These are phyloP conservation scores for Aspergillus sp. DNA, from an alignment of 2,329 filamentous ascomycete species.

Conservation along the genomic window DNA sequence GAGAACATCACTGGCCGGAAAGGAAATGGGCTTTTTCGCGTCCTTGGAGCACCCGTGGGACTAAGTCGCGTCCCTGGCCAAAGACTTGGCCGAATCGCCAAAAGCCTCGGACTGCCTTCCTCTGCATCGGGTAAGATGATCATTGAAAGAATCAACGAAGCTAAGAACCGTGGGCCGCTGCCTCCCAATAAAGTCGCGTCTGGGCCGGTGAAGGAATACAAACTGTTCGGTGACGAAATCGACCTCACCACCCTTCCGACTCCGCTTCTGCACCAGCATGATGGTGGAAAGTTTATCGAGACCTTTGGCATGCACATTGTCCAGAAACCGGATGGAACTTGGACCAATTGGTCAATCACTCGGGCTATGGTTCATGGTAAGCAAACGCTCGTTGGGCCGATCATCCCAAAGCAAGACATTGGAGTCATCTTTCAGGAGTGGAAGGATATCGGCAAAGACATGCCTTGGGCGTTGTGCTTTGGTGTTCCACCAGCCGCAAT, in stretches of 20 bases:
- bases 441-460: slow-evolving; percentile 11
- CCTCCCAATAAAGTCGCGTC: slow-evolving; percentile 5
- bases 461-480: slow-evolving; percentile 13
- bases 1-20: slow-evolving; percentile 7
- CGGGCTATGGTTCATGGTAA: slow-evolving; percentile 11
- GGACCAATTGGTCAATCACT: slow-evolving; percentile 14
- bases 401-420: slow-evolving; percentile 12
- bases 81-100: slow-evolving; percentile 9
- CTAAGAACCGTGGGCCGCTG: slow-evolving; percentile 4
- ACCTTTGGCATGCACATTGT: slow-evolving; percentile 15
- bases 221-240: slow-evolving; percentile 13
- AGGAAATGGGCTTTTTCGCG: slow-evolving; percentile 5
- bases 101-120: slow-evolving; percentile 8
- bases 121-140: slow-evolving; percentile 8
- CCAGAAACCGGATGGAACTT: slow-evolving; percentile 11
- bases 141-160: slow-evolving; percentile 6
- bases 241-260: slow-evolving; percentile 12
- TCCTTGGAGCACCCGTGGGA: slow-evolving; percentile 9
- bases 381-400: slow-evolving; percentile 6
- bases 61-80: slow-evolving; percentile 4
- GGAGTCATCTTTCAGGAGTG: slow-evolving; percentile 11
- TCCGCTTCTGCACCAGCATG: slow-evolving; percentile 10
- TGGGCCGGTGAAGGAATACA: slow-evolving; percentile 10
- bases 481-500: slow-evolving; percentile 14
- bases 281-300: slow-evolving; percentile 11